Evolutionary conservation across 331 rosid species (phyloP), one percentile per base, ranked within the genome.

Genomic region (Ulmus americana): DNA sequence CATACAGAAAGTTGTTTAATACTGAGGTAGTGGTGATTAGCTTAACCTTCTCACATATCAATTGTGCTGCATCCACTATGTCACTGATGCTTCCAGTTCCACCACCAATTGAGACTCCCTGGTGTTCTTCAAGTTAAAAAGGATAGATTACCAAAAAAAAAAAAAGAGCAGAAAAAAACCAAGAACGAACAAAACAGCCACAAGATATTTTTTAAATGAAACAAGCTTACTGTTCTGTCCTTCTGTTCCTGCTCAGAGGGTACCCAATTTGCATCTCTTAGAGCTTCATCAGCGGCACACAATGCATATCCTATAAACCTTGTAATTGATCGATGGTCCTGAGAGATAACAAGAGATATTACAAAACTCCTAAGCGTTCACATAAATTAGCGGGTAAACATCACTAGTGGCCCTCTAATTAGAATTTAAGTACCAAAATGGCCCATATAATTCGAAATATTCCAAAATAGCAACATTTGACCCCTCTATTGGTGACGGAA

Each of bases 61-160:
- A 64, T 64, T 77, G 94, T 47, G 95, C 95, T 67, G 98, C 88
- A 68, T 86, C 96, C 70, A 92, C 70, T 56, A 86, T 73, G 67
- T 92, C 97, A 77, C 88, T 85, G 47, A 86, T 77, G 69, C 97
- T 92, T 83, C 97, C 97, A 67, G 45, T 92, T 77, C 97, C 97
- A 70, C 97, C 95, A 68, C 98, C 98, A 77, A 92, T 76, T 58
- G 98, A 89, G 69, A 84, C 91, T 61, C 97, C 97, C 97, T 92
- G 80, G 55, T 56, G 55, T 63, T 69, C 73, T 62, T 67, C 59
- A 75, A 58, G 78, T 79, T 49, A 71, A 70, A 81, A 49, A 53
- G 12, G 55, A 18, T 11, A 22, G 22, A 53, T 63, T 39, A 61
- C 68, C 53, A 70, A 55, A 65, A 41, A 56, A 52, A 41, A 56